Conservation (phyloP, 306 rosid species). For the Quercus bicolor region DNA sequence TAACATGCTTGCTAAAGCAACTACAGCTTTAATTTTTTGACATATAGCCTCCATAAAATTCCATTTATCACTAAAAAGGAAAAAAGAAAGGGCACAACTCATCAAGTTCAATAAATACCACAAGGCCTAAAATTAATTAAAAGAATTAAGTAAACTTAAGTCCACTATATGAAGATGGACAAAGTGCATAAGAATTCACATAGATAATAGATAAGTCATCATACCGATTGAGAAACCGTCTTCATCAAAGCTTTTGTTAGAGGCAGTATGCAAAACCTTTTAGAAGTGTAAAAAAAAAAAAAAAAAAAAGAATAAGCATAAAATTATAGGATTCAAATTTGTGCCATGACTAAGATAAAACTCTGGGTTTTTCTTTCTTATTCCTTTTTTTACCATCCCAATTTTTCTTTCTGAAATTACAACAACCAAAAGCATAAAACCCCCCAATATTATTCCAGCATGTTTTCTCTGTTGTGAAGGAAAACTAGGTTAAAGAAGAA, state of each 20-base stretch:
- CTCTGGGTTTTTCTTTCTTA: too few species aligned
- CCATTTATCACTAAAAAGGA: background rate
- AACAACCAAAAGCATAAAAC: constrained; percentile 1
- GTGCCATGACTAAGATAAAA: too few species aligned
- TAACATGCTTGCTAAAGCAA: background rate
- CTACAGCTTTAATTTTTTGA: background rate
- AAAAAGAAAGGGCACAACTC: background rate
- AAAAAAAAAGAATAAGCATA: background rate
- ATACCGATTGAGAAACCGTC: constrained; percentile 68
- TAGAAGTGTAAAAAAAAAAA: background rate
- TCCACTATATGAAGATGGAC: background rate
- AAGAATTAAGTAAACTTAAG: background rate
- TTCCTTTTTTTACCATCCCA: background rate
- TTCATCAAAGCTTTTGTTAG: constrained; percentile 53
- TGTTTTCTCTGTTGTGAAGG: background rate
- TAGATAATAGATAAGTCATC: constrained; percentile 14
- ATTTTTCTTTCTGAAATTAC: constrained; percentile 1
- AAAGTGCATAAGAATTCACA: background rate
- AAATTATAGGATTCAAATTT: background rate
- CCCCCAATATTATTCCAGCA: background rate
- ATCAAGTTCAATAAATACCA: background rate
- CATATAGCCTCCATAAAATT: background rate
- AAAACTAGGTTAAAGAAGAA: background rate
- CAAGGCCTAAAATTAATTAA: background rate
- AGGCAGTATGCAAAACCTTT: constrained; percentile 83